Conservation (phyloP, 495 filamentous ascomycete species). For the Cercophora sp. region DNA sequence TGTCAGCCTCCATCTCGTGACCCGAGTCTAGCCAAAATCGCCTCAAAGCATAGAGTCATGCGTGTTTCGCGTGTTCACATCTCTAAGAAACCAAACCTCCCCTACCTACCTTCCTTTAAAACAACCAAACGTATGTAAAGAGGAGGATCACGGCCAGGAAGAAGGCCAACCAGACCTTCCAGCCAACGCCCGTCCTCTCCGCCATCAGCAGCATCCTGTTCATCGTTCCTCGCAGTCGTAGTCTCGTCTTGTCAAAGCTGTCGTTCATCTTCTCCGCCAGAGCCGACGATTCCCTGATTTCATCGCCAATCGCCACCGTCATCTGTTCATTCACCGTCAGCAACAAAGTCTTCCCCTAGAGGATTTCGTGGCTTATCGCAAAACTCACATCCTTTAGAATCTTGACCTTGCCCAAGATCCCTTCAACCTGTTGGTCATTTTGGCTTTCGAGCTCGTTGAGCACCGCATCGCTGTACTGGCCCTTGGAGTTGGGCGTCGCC, state of each 20-base stretch:
- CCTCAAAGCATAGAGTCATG: background rate
- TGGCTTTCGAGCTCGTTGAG: constrained; percentile 92
- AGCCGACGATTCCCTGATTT: constrained; percentile 81
- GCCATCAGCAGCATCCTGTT: constrained; percentile 96
- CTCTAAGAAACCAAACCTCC: no score
- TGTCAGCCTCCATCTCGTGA: background rate
- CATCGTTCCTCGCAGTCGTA: constrained; percentile 85
- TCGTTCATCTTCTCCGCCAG: constrained; percentile 89
- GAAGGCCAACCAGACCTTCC: constrained; percentile 89
- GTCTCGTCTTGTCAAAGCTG: constrained; percentile 77
- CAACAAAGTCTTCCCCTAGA: no score
- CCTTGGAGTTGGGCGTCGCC: constrained; percentile 81
- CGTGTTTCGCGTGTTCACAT: background rate
- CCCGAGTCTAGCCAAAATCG: constrained; percentile 18
- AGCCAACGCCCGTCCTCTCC: constrained; percentile 84
- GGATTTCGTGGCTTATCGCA: background rate
- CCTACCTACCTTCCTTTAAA: constrained; percentile 47
- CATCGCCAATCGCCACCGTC: constrained; percentile 86
- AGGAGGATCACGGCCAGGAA: constrained; percentile 73
- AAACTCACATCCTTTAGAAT: constrained; percentile 82
- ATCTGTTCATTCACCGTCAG: constrained; percentile 52
- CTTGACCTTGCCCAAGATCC: constrained; percentile 84
- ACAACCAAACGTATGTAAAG: constrained; percentile 91
- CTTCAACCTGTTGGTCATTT: constrained; percentile 87
- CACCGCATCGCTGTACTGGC: constrained; percentile 91